Conservation (phyloP, 768 basidiomycete genomes). For the Crassisporium funariophilum region DNA sequence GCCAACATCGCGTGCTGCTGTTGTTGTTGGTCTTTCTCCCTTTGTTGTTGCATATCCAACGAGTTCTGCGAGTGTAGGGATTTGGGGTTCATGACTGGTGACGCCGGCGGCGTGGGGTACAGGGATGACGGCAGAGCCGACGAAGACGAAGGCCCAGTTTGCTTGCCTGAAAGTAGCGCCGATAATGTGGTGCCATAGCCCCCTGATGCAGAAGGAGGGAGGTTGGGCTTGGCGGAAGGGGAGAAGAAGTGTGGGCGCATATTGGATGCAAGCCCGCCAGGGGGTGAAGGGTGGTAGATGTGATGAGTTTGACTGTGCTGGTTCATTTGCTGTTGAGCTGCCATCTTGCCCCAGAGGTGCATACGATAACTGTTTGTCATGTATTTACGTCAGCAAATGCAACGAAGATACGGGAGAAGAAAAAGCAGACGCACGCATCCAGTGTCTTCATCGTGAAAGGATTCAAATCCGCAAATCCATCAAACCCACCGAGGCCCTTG, state of each 20-base stretch:
- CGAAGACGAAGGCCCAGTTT: constrained; percentile 16
- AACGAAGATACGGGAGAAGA: constrained; percentile 7
- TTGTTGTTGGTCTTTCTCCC: constrained; percentile 18
- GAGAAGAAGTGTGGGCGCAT: constrained; percentile 43
- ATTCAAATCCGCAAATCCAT: constrained; percentile 77
- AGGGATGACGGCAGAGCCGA: constrained; percentile 18
- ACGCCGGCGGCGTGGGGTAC: constrained; percentile 48
- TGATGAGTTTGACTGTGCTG: constrained; percentile 39
- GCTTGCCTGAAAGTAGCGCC: constrained; percentile 50
- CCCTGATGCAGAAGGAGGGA: constrained; percentile 10
- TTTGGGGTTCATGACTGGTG: constrained; percentile 37
- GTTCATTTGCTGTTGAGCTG: constrained; percentile 59
- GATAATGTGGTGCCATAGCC: constrained; percentile 26
- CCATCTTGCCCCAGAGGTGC: constrained; percentile 93
- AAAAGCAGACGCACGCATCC: constrained; percentile 60
- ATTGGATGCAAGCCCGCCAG: constrained; percentile 44
- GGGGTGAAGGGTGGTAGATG: constrained; percentile 23
- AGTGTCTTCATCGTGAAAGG: constrained; percentile 87
- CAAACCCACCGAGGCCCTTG: constrained; percentile 52
- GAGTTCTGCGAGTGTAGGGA: constrained; percentile 20
- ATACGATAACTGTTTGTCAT: constrained; percentile 61
- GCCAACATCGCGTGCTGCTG: constrained; percentile 58
- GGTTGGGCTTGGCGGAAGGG: constrained; percentile 16
- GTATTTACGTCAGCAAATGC: constrained; percentile 9
- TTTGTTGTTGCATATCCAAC: constrained; percentile 17